Percentiles rank a stretch among this genome's conserved stretches.
Conservation (phyloP, 768 basidiomycete species). For the Tylopilus subfusipes region DNA sequence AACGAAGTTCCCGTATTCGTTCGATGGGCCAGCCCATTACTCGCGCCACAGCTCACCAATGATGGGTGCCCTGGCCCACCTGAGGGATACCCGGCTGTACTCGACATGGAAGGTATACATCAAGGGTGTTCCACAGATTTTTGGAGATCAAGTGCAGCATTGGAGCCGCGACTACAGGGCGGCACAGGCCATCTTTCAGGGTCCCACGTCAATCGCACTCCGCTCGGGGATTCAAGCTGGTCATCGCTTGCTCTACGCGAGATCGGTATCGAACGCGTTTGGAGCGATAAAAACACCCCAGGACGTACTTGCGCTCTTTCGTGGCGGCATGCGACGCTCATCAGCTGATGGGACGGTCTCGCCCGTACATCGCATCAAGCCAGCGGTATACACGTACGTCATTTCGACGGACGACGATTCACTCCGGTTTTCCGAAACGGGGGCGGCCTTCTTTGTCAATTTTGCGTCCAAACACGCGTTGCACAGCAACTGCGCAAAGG, state of each 20-base stretch:
- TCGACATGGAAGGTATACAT: constrained; percentile 78
- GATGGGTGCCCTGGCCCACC: constrained; percentile 58
- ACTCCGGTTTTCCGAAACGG: constrained; percentile 82
- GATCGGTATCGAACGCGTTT: constrained; percentile 57
- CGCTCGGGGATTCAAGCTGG: constrained; percentile 69
- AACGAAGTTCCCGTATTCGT: constrained; percentile 51
- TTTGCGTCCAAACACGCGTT: constrained; percentile 85
- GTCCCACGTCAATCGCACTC: constrained; percentile 58
- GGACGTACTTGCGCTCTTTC: constrained; percentile 52
- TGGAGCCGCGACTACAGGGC: constrained; percentile 70
- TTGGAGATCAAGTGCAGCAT: constrained; percentile 55
- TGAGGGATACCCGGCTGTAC: constrained; percentile 61
- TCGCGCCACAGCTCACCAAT: constrained; percentile 70
- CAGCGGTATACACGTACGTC: constrained; percentile 83
- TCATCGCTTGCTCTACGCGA: constrained; percentile 72
- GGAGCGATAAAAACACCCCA: constrained; percentile 51
- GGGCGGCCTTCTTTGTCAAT: constrained; percentile 83
- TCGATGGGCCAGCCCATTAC: constrained; percentile 71
- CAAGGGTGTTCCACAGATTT: constrained; percentile 54
- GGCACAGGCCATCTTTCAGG: constrained; percentile 66
- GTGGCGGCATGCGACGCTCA: constrained; percentile 35
- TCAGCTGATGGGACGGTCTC: constrained; percentile 11
- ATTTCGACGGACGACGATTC: constrained; percentile 72
- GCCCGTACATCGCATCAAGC: constrained; percentile 56
- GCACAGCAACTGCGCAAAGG: constrained; percentile 66